phyloP scores from a whole-genome alignment of 495 filamentous ascomycete species.

The Podospora anserina region DNA sequence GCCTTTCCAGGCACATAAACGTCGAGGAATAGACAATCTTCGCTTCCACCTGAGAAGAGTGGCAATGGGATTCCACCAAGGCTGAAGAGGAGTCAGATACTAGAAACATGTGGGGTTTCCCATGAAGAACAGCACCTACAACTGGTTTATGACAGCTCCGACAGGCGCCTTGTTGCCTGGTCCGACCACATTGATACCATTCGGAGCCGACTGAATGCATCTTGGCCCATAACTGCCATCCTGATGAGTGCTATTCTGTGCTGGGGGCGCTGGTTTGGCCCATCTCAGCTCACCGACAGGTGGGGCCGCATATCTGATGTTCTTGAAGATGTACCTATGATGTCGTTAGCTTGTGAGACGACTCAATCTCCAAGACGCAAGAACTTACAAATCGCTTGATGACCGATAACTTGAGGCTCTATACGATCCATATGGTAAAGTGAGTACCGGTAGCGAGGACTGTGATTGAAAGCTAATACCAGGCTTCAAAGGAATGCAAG shows the following conservation, averaged over 20 bases:
- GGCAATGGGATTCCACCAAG: conserved; percentile 38
- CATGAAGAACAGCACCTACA: conserved; percentile 18
- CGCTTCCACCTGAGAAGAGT: conserved; percentile 36
- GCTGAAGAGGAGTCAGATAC: conserved; percentile 8
- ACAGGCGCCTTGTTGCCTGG: conserved; percentile 35
- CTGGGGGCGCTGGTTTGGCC: conserved; percentile 51
- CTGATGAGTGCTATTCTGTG: conserved; percentile 44
- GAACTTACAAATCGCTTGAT: conserved; percentile 23
- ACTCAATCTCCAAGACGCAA: not conserved
- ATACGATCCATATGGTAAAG: conserved; percentile 32
- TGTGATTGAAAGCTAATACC: conserved; percentile 21
- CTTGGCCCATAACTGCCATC: conserved; percentile 48
- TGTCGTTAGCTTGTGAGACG: not conserved
- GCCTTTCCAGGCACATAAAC: conserved; percentile 9
- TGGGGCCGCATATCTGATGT: conserved; percentile 57
- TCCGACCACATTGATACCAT: conserved; percentile 37
- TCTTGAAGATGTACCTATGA: conserved; percentile 49
- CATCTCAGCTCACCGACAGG: conserved; percentile 56
- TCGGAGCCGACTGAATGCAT: conserved; percentile 43
- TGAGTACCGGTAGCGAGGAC: conserved; percentile 23
- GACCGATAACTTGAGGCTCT: conserved; percentile 24
- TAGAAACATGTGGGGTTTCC: too few relatives aligned
- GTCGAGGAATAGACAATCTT: conserved; percentile 18
- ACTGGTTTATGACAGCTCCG: conserved; percentile 39
- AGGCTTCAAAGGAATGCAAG: conserved; percentile 14